phyloP scores from a whole-genome alignment of 192 early-diverging fungal genomes.

The Podila epigama region DNA sequence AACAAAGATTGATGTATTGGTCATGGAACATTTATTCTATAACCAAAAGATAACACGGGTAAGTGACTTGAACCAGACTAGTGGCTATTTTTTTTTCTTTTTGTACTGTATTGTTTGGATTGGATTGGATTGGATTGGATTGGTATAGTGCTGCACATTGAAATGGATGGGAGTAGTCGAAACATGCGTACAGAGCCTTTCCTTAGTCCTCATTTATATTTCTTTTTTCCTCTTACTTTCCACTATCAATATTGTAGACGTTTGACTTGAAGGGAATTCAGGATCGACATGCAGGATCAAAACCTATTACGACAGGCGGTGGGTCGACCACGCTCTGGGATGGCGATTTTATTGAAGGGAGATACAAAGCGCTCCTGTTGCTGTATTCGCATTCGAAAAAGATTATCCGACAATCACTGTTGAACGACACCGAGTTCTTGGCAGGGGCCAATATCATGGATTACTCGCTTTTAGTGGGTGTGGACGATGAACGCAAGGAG shows the following conservation, averaged over 20 bases:
- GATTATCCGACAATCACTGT: conserved; percentile 79
- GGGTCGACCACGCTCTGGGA: conserved; percentile 65
- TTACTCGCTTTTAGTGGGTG: conserved; percentile 93
- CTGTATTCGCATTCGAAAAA: conserved; percentile 88
- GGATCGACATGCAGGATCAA: conserved; percentile 61
- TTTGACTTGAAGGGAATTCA: conserved; percentile 84
- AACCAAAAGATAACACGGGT: conserved; percentile 71
- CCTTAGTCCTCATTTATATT: background rate
- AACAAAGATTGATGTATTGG: conserved; percentile 85
- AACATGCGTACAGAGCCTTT: too few species aligned
- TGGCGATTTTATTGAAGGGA: conserved; percentile 75
- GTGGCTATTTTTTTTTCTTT: background rate
- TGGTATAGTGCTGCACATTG: too few species aligned
- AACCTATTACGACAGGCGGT: conserved; percentile 45
- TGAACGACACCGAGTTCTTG: conserved; percentile 93
- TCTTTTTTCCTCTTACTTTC: background rate
- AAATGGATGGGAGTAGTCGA: too few species aligned
- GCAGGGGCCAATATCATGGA: conserved; percentile 95
- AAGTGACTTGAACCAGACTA: conserved; percentile 60
- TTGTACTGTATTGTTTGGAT: conserved; percentile 6
- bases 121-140: too few species aligned
- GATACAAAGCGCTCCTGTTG: conserved; percentile 66
- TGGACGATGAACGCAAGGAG: conserved; percentile 86
- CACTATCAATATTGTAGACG: conserved; percentile 52
- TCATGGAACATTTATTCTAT: conserved; percentile 96